Conservation (phyloP, 768 basidiomycete genomes). For the Collybiopsis luxurians region DNA sequence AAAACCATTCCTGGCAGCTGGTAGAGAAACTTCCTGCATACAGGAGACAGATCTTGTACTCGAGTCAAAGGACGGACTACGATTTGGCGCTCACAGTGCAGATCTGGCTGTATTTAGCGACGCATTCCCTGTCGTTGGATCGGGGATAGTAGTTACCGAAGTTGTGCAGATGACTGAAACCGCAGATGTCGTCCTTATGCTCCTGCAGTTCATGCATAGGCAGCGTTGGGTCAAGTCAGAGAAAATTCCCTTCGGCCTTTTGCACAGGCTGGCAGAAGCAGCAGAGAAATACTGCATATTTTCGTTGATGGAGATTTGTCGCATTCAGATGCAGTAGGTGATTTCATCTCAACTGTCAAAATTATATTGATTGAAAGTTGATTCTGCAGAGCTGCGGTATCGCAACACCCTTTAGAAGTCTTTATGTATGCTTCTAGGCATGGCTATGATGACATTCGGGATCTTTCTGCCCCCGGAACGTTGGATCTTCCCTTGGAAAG, state of each 20-base stretch:
- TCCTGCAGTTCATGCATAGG: conserved; percentile 1
- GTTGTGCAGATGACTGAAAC: not conserved
- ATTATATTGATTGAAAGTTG: not conserved
- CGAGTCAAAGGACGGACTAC: not conserved
- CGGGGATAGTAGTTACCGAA: not conserved
- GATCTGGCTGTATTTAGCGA: not conserved
- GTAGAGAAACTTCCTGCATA: not conserved
- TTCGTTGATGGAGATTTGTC: not conserved
- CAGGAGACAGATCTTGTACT: not conserved
- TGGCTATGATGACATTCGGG: not conserved
- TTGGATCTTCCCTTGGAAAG: not conserved
- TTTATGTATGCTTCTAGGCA: not conserved
- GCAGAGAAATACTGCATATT: not conserved
- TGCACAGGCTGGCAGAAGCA: not conserved
- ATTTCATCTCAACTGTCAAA: not conserved
- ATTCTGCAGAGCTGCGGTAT: not conserved
- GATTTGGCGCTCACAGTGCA: not conserved
- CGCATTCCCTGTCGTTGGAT: not conserved
- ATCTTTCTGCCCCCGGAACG: not conserved
- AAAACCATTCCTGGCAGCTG: too few relatives aligned
- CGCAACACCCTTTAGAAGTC: not conserved
- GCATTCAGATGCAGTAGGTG: not conserved
- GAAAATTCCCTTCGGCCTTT: not conserved
- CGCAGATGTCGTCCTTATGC: not conserved
- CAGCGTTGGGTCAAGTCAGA: not conserved